Conservation (phyloP, 306 rosid species). For the Acacia melanoxylon region DNA sequence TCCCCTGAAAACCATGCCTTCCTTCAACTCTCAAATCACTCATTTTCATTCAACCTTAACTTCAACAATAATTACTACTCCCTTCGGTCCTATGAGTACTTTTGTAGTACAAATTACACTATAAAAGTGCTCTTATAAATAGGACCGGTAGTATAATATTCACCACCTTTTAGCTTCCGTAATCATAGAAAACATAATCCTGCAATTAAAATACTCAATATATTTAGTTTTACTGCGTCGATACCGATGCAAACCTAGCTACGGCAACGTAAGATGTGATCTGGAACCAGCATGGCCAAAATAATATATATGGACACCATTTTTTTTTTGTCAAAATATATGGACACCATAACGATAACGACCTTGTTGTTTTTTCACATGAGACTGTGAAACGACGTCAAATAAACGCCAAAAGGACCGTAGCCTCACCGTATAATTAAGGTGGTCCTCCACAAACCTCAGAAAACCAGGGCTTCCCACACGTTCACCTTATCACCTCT, state of each 20-base stretch:
- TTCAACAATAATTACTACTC: neutral
- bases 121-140: no score
- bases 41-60: neutral
- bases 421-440: neutral
- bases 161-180: neutral
- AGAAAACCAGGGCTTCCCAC: constrained; percentile 33
- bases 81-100: no score
- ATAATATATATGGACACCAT: no score
- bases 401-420: constrained; percentile 30
- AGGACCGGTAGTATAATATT: no score
- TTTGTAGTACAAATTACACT: no score
- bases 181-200: neutral
- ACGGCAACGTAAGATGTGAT: neutral
- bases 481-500: constrained; percentile 24
- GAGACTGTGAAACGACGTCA: constrained; percentile 22
- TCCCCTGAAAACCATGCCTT: neutral
- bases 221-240: neutral
- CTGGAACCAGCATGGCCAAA: neutral
- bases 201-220: no score
- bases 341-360: constrained; percentile 16
- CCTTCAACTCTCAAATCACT: neutral
- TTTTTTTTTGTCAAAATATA: no score
- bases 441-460: constrained; percentile 1
- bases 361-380: neutral
- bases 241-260: neutral